phyloP scores from a whole-genome alignment of 306 rosid genomes.

The Vicia villosa region DNA sequence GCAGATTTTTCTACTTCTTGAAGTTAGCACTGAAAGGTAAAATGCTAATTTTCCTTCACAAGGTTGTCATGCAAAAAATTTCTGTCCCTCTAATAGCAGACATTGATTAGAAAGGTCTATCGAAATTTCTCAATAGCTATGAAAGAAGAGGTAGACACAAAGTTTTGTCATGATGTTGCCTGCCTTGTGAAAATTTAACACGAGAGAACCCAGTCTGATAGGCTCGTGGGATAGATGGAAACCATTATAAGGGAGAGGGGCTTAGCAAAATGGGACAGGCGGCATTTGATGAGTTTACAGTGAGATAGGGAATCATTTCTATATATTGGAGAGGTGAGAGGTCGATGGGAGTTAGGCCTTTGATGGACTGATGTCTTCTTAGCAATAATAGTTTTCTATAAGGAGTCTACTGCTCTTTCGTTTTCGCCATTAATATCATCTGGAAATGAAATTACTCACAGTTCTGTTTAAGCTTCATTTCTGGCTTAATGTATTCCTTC shows the following conservation, averaged over 20 bases:
- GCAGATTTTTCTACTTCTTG: not conserved
- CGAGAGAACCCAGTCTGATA: not conserved
- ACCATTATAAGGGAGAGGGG: not conserved
- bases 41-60: not conserved
- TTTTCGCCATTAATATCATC: not conserved
- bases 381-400: not conserved
- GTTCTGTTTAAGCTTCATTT: not conserved
- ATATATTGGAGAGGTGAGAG: not conserved
- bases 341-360: not conserved
- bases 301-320: not conserved
- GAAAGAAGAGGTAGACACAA: not conserved
- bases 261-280: not conserved
- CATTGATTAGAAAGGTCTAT: constrained; percentile 7
- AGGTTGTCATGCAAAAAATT: constrained; percentile 1
- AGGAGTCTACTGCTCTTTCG: not conserved
- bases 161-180: not conserved
- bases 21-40: not conserved
- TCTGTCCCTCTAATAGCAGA: not conserved
- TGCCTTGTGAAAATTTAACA: too few relatives aligned
- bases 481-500: not conserved
- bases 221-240: not conserved
- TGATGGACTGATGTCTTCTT: not conserved
- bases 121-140: not conserved
- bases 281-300: constrained; percentile 4
- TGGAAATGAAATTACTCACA: not conserved